Conservation (phyloP, 352 stramenopile genomes). For the Phytophthora parvispora region DNA sequence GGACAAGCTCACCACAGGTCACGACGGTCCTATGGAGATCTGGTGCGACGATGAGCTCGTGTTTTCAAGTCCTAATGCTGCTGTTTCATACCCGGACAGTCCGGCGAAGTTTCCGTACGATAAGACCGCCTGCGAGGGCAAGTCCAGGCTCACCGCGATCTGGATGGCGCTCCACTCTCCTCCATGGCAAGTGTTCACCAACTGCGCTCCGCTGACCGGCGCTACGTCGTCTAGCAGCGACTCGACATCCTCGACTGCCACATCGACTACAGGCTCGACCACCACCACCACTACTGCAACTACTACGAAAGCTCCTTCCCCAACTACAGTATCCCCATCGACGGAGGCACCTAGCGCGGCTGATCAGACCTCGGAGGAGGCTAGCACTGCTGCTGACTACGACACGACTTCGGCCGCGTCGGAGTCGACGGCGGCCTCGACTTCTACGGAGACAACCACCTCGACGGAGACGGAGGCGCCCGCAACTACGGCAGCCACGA, state of each 20-base stretch:
- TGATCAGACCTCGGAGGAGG: conserved; percentile 2
- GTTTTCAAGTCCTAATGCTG: conserved; percentile 56
- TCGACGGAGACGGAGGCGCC: conserved; percentile 23
- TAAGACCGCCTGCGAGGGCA: conserved; percentile 43
- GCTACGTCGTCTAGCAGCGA: conserved; percentile 15
- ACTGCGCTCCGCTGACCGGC: conserved; percentile 50
- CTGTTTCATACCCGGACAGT: conserved; percentile 37
- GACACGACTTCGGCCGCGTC: conserved; percentile 14
- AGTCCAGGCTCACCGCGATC: conserved; percentile 40
- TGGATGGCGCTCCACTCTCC: conserved; percentile 57
- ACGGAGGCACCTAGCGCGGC: background rate
- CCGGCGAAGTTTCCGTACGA: conserved; percentile 52
- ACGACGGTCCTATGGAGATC: conserved; percentile 60
- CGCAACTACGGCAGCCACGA: conserved; percentile 4
- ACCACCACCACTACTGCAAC: conserved; percentile 10
- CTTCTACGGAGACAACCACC: conserved; percentile 10
- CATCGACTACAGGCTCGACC: conserved; percentile 2
- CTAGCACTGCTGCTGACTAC: conserved; percentile 27
- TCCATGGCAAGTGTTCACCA: conserved; percentile 61
- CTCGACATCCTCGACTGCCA: conserved; percentile 9
- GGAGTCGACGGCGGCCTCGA: conserved; percentile 8
- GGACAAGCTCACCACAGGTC: conserved; percentile 43
- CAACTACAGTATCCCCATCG: conserved; percentile 19
- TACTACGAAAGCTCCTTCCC: background rate
- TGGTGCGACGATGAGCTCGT: conserved; percentile 58